These are phyloP conservation scores for Olyra latifolia DNA, from an alignment of 176 grass and related monocot species.

Conservation along the genomic window DNA sequence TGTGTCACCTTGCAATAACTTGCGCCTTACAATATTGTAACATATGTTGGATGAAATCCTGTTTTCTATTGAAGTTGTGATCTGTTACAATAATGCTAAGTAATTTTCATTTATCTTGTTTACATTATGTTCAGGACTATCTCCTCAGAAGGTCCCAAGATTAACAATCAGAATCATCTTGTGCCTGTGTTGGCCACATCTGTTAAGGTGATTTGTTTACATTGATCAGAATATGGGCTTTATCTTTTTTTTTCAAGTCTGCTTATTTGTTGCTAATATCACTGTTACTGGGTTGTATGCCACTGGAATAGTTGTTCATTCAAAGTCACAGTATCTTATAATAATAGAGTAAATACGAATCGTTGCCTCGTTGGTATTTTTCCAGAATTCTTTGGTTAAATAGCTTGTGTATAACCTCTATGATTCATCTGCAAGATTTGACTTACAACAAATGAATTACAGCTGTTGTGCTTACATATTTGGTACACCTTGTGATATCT, in stretches of 20 bases:
- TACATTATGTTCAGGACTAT: slow-evolving; percentile 47
- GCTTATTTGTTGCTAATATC: background rate
- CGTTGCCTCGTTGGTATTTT: background rate
- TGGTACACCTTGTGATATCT: background rate
- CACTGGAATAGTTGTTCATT: background rate
- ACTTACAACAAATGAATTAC: background rate
- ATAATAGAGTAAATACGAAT: slow-evolving; percentile 3
- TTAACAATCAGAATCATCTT: slow-evolving; percentile 92
- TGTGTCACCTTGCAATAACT: background rate
- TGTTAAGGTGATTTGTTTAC: slow-evolving; percentile 70
- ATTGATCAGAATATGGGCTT: background rate
- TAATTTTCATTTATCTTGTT: slow-evolving; percentile 16
- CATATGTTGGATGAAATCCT: slow-evolving; percentile 2
- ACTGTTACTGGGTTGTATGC: background rate
- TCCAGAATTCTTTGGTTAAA: background rate
- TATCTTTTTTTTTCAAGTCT: background rate
- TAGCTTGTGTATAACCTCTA: background rate
- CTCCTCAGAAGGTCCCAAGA: slow-evolving; percentile 71
- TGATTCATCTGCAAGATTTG: background rate
- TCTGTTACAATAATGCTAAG: background rate
- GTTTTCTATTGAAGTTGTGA: background rate
- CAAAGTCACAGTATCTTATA: background rate
- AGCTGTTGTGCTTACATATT: background rate
- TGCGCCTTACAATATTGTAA: background rate
- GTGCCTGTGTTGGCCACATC: slow-evolving; percentile 86